Evolutionary conservation across 345 rosid genomes (phyloP).

Genomic region (Eucalyptus erythrocorys): DNA sequence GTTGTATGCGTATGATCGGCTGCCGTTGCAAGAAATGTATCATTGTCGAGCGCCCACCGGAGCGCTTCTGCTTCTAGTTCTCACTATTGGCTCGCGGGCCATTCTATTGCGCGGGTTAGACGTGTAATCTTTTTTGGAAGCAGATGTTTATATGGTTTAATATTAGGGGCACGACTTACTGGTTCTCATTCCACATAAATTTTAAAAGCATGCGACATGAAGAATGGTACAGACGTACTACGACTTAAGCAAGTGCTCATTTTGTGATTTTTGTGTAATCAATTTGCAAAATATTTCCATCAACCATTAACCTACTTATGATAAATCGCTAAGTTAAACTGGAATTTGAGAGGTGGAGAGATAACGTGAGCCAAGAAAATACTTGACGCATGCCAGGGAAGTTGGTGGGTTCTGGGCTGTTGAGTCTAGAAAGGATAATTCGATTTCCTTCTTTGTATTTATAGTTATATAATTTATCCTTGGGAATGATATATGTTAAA

Average conservation of each 20-base stretch:
- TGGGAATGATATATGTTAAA: too few species aligned
- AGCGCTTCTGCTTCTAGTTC: neutral
- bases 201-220: neutral
- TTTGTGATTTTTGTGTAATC: neutral
- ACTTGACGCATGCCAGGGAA: neutral
- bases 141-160: neutral
- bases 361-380: neutral
- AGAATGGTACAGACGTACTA: neutral
- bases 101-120: neutral
- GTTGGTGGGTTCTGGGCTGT: too few species aligned
- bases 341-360: neutral
- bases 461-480: too few species aligned
- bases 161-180: neutral
- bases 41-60: neutral
- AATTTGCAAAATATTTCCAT: neutral
- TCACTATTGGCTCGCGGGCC: neutral
- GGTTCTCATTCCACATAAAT: neutral
- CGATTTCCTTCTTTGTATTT: too few species aligned
- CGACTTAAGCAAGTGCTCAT: neutral
- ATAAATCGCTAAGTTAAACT: neutral
- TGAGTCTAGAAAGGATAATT: too few species aligned
- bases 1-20: neutral
- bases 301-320: neutral
- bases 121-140: neutral
- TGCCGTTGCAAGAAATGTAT: neutral